phyloP scores from a whole-genome alignment of 2,329 filamentous ascomycete species.

The Pseudocercospora macadamiae region DNA sequence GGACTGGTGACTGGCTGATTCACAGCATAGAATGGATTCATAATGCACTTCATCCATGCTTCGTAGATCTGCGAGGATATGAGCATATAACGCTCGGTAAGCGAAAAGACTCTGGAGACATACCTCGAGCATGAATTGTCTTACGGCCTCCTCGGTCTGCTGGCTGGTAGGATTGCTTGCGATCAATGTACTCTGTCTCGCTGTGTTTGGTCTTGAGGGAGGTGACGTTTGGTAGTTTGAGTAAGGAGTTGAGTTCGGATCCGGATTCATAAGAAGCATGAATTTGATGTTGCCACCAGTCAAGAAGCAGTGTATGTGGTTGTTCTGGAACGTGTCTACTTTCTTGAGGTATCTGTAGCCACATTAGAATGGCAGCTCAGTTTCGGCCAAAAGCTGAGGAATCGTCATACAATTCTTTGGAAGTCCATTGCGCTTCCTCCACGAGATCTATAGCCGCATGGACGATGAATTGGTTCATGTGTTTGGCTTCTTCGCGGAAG shows the following conservation, averaged over 20 bases:
- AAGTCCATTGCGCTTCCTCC: constrained; percentile 94
- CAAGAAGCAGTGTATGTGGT: constrained; percentile 88
- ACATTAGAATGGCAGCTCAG: background rate
- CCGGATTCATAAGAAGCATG: constrained; percentile 86
- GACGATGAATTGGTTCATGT: constrained; percentile 97
- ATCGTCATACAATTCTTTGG: constrained; percentile 71
- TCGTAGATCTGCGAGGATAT: constrained; percentile 72
- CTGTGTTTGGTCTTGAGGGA: constrained; percentile 33
- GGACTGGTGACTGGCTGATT: constrained; percentile 86
- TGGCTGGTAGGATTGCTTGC: constrained; percentile 76
- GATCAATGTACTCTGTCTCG: constrained; percentile 39
- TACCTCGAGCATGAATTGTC: constrained; percentile 84
- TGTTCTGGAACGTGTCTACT: constrained; percentile 95
- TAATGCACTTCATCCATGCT: constrained; percentile 92
- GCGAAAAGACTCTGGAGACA: background rate
- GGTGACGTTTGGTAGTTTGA: constrained; percentile 36
- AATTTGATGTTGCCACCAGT: constrained; percentile 93
- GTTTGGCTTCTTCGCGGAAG: constrained; percentile 84
- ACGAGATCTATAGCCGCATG: constrained; percentile 93
- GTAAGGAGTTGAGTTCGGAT: constrained; percentile 41
- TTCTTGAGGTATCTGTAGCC: constrained; percentile 83
- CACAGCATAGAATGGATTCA: constrained; percentile 92
- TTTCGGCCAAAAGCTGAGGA: background rate
- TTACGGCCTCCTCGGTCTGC: constrained; percentile 92
- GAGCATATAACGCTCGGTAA: background rate